Base-by-base conservation (phyloP, 441 rosid genomes). In the Pelargonium fulgidum region DNA sequence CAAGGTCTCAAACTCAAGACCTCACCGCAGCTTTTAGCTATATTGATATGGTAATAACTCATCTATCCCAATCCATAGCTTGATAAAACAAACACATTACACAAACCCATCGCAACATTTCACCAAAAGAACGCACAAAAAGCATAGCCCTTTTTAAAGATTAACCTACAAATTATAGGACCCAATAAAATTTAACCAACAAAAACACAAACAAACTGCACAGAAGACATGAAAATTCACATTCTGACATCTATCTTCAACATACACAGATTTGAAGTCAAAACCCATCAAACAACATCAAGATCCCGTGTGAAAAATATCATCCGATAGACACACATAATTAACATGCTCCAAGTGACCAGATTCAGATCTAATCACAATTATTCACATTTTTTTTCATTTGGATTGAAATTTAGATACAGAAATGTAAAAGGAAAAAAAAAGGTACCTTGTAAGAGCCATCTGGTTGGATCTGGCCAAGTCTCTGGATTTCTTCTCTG, bases 401-500 rank as follows among this genome's bases (percentile, higher is more conserved):
- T 29, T 29, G 36, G 36, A 29, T 29, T 29, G 36, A 29, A 29
- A 29, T 29, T 29, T 29, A 29, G 3, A 29, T 2, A 29, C 36
- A 29, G 36, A 29, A 29, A 1, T 29, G 36, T 13, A 11, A 22
- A 17, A 66, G n/a, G n/a, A 58, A 41, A 2, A 52, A 47, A 44
- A 58, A 17, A 12, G 26, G 19, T 56, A 91, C 99, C 97, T 86
- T 89, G 85, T 82, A 94, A 70, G 99, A 91, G 62, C 96, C 99
- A 87, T 91, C 97, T 12, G 91, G 74, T 70, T 87, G 96, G 75
- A 76, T 71, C 72, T 79, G 81, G 64, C 97, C 99, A 13, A 90
- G 89, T 78, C 97, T 84, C 50, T 84, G 87, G 78, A 91, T 91
- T 83, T 91, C 99, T 72, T 85, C 92, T 78, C 82, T 87, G 71